Percentiles rank a stretch among this genome's conserved stretches.
Conservation (phyloP, 495 filamentous ascomycete genomes). For the Beverwykella pulmonaria region DNA sequence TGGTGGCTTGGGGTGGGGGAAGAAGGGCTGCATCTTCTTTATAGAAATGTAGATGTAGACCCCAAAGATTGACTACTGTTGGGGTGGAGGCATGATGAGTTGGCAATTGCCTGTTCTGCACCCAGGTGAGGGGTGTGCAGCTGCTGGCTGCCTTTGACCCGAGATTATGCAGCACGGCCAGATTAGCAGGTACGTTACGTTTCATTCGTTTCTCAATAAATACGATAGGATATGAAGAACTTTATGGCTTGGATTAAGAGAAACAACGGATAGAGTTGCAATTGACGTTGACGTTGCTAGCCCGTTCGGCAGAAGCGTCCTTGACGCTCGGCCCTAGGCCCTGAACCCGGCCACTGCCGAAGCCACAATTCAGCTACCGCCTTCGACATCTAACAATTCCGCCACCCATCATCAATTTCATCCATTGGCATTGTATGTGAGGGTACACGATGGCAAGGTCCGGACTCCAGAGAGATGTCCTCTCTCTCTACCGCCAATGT, state of each 20-base stretch:
- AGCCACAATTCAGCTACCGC: background rate
- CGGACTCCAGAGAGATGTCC: constrained; percentile 87
- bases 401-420: background rate
- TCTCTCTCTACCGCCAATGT: constrained; percentile 83
- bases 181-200: no score
- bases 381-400: background rate
- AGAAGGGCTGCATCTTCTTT: no score
- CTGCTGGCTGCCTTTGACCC: background rate
- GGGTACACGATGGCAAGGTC: constrained; percentile 52
- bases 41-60: no score
- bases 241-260: background rate
- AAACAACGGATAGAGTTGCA: background rate
- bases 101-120: constrained; percentile 16
- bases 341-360: background rate
- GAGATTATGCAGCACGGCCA: background rate
- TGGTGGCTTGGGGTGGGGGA: no score
- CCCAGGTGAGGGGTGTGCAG: constrained; percentile 16
- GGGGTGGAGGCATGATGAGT: constrained; percentile 12
- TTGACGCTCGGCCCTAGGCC: background rate
- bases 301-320: constrained; percentile 8
- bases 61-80: no score
- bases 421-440: background rate
- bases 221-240: background rate
- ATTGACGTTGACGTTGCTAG: constrained; percentile 14
- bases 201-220: background rate